phyloP scores from a whole-genome alignment of 1,284 basidiomycete species.

The Ganoderma meredithae region DNA sequence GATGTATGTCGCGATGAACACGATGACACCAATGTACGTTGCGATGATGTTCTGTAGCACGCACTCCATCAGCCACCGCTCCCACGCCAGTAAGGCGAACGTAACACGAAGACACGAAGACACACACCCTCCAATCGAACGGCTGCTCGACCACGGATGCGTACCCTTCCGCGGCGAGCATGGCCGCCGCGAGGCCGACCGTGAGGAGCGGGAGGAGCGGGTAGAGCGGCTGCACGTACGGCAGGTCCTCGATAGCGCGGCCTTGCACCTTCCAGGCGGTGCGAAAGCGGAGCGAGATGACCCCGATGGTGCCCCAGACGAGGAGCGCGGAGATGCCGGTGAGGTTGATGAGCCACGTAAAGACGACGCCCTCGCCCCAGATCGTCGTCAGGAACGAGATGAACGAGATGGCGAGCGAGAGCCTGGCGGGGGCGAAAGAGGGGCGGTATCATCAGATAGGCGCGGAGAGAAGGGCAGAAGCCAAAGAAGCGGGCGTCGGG shows the following conservation, averaged over 20 bases:
- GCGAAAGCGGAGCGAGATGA: constrained; percentile 60
- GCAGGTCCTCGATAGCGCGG: constrained; percentile 49
- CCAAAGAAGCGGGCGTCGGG: neutral
- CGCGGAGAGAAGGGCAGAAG: neutral
- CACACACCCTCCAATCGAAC: constrained; percentile 44
- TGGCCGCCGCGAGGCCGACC: constrained; percentile 50
- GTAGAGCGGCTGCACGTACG: constrained; percentile 56
- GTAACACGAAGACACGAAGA: neutral
- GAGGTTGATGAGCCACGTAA: constrained; percentile 70
- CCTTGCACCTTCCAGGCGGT: constrained; percentile 52
- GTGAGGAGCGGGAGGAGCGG: constrained; percentile 55
- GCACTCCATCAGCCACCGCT: neutral
- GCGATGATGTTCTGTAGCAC: constrained; percentile 48
- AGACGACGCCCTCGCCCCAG: constrained; percentile 61
- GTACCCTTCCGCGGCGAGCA: constrained; percentile 62
- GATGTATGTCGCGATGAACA: constrained; percentile 46
- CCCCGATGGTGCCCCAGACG: constrained; percentile 67
- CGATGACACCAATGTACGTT: constrained; percentile 48
- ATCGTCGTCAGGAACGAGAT: constrained; percentile 62
- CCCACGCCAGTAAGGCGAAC: neutral
- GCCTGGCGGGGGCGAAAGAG: constrained; percentile 37
- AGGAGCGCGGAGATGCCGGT: constrained; percentile 75
- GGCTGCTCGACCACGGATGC: constrained; percentile 46
- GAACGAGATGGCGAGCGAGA: constrained; percentile 53
- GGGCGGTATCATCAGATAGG: neutral